These are phyloP conservation scores for Sparassis latifolia DNA, from an alignment of 1,284 basidiomycete species.

Conservation along the genomic window DNA sequence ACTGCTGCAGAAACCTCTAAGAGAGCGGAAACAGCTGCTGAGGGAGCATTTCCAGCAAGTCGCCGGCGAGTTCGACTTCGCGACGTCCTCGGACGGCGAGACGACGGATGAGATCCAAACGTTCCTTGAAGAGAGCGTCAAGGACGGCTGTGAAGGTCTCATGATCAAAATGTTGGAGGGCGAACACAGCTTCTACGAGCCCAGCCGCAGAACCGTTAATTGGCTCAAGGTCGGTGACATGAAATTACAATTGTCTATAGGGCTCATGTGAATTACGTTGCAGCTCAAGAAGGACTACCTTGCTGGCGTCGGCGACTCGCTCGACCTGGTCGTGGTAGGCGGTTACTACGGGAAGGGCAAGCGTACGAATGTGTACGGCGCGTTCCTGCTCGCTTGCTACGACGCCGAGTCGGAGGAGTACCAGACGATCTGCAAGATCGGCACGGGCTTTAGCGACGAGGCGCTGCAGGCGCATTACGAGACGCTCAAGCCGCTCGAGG, in stretches of 20 bases:
- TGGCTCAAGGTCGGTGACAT: slow-evolving; percentile 83
- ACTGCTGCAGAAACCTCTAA: slow-evolving; percentile 56
- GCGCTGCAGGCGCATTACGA: slow-evolving; percentile 78
- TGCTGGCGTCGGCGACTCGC: slow-evolving; percentile 94
- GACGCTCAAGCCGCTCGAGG: slow-evolving; percentile 76
- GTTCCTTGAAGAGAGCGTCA: slow-evolving; percentile 95
- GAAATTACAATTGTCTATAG: not conserved
- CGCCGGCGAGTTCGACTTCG: slow-evolving; percentile 89
- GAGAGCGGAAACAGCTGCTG: slow-evolving; percentile 75
- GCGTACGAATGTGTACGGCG: slow-evolving; percentile 93
- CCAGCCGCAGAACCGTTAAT: slow-evolving; percentile 90
- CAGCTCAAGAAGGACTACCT: slow-evolving; percentile 98
- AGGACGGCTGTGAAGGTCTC: slow-evolving; percentile 93
- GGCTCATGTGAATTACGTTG: not conserved
- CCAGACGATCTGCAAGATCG: slow-evolving; percentile 98
- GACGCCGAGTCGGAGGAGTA: slow-evolving; percentile 87
- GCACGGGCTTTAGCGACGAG: slow-evolving; percentile 97
- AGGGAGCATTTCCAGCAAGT: slow-evolving; percentile 79
- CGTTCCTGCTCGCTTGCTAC: slow-evolving; percentile 92
- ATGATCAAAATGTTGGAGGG: slow-evolving; percentile 99
- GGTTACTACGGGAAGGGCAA: slow-evolving; percentile 98
- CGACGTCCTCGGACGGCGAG: slow-evolving; percentile 84
- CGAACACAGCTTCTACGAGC: slow-evolving; percentile 90
- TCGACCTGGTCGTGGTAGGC: slow-evolving; percentile 95
- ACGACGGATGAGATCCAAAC: slow-evolving; percentile 91